Conservation (phyloP, 1,139 yeast species). For the Geotrichum candidum region DNA sequence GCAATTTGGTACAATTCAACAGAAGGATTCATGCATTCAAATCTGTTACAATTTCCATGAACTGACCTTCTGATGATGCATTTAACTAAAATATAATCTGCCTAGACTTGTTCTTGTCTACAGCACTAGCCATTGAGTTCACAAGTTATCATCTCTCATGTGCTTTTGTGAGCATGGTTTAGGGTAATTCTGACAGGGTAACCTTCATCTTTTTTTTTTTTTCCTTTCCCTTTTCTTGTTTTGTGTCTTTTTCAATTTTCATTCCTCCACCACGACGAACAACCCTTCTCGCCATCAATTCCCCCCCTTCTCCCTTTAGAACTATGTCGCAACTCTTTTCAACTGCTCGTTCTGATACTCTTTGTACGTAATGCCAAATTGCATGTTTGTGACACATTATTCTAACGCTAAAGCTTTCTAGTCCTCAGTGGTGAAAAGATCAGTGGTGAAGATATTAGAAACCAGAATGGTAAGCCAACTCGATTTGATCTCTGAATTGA, state of each 20-base stretch:
- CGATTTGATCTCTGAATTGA: neutral
- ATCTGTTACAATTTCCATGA: too few relatives aligned
- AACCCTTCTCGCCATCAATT: neutral
- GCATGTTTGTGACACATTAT: neutral
- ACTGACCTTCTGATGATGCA: too few relatives aligned
- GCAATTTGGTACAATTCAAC: too few relatives aligned
- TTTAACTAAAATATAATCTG: too few relatives aligned
- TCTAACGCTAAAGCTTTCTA: slow-evolving; percentile 18
- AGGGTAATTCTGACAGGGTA: slow-evolving; percentile 1
- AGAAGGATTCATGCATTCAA: too few relatives aligned
- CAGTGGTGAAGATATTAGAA: slow-evolving; percentile 93
- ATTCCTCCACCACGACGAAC: slow-evolving; percentile 1
- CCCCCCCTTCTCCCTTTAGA: neutral
- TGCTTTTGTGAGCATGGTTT: neutral
- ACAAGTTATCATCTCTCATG: too few relatives aligned
- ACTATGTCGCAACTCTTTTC: slow-evolving; percentile 52
- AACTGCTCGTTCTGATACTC: slow-evolving; percentile 82
- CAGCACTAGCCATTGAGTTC: too few relatives aligned
- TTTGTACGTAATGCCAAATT: slow-evolving; percentile 41
- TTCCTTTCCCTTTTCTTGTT: neutral
- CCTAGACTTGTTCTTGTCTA: too few relatives aligned
- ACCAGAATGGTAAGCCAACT: slow-evolving; percentile 59
- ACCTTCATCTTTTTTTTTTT: neutral
- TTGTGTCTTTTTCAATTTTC: slow-evolving; percentile 1
- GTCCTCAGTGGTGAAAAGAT: slow-evolving; percentile 93